phyloP scores from a whole-genome alignment of 192 early-diverging fungal species.

The Backusella psychrophila region DNA sequence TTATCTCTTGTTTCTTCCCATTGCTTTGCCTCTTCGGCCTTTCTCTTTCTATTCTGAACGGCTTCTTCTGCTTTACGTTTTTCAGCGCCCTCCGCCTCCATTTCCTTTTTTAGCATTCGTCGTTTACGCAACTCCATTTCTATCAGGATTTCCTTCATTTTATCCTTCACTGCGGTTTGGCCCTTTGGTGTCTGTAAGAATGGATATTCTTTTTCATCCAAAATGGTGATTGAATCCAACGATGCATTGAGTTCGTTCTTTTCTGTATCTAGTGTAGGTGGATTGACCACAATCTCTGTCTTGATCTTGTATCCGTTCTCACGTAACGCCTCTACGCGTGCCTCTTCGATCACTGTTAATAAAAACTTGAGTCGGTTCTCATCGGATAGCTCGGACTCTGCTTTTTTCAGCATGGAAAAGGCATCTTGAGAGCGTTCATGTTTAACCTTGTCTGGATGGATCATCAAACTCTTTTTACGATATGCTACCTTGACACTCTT shows the following conservation, averaged over 20 bases:
- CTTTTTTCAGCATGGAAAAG: slow-evolving; percentile 56
- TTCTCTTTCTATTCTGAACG: slow-evolving; percentile 51
- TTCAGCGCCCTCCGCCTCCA: slow-evolving; percentile 51
- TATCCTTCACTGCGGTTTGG: slow-evolving; percentile 42
- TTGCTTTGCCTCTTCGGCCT: slow-evolving; percentile 51
- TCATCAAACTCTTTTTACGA: slow-evolving; percentile 60
- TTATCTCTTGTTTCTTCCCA: slow-evolving; percentile 59
- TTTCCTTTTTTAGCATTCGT: slow-evolving; percentile 50
- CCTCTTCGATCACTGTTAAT: slow-evolving; percentile 53
- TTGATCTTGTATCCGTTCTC: slow-evolving; percentile 33
- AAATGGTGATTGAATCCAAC: slow-evolving; percentile 27
- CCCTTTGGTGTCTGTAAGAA: slow-evolving; percentile 43
- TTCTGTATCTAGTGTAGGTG: slow-evolving; percentile 29
- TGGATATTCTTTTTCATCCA: slow-evolving; percentile 32
- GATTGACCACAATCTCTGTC: slow-evolving; percentile 7
- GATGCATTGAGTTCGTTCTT: slow-evolving; percentile 17
- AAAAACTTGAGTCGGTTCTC: slow-evolving; percentile 41
- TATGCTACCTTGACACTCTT: slow-evolving; percentile 55
- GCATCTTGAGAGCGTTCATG: slow-evolving; percentile 54
- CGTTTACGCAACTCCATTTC: slow-evolving; percentile 52
- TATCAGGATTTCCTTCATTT: slow-evolving; percentile 50
- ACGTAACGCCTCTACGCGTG: slow-evolving; percentile 41
- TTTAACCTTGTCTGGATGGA: slow-evolving; percentile 61
- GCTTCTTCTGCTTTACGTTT: slow-evolving; percentile 49
- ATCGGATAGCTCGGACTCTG: slow-evolving; percentile 56